phyloP scores from a whole-genome alignment of 2,329 filamentous ascomycete species.

The Monilinia fructicola region DNA sequence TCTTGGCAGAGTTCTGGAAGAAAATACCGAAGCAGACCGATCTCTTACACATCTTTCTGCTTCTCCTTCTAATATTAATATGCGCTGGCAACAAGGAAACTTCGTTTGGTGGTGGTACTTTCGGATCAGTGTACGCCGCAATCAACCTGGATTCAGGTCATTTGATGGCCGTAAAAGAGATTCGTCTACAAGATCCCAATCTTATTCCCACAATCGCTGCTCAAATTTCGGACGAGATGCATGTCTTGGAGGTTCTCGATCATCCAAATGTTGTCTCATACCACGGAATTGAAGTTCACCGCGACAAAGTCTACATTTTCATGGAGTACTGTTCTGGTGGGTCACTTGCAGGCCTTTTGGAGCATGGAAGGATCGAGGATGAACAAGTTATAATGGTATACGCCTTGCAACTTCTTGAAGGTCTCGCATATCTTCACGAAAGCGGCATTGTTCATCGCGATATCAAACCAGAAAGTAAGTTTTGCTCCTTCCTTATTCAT shows the following conservation, averaged over 20 bases:
- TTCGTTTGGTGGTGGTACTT: constrained; percentile 97
- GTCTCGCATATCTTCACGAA: constrained; percentile 89
- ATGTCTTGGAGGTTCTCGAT: constrained; percentile 89
- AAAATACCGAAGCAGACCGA: constrained; percentile 91
- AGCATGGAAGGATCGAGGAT: constrained; percentile 96
- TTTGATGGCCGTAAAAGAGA: constrained; percentile 98
- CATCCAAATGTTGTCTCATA: constrained; percentile 98
- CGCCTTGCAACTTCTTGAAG: constrained; percentile 88
- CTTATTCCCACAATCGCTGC: constrained; percentile 90
- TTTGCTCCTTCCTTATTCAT: constrained; percentile 1
- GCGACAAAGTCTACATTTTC: constrained; percentile 99
- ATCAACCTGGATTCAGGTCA: constrained; percentile 97
- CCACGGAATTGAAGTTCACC: constrained; percentile 95
- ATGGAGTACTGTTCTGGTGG: constrained; percentile 99
- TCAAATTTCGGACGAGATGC: constrained; percentile 97
- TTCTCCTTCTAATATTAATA: constrained; percentile 88
- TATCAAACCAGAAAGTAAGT: constrained; percentile 93
- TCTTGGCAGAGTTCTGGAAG: constrained; percentile 86
- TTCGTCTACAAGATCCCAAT: constrained; percentile 93
- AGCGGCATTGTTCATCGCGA: constrained; percentile 91
- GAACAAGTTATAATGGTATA: constrained; percentile 98
- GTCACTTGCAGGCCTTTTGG: constrained; percentile 82
- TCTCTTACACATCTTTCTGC: constrained; percentile 92
- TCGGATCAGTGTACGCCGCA: constrained; percentile 94
- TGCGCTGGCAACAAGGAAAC: constrained; percentile 98